Evolutionary conservation across 225 moss, liverwort and hornwort species (phyloP).

Genomic region (Sphagnum contortum): DNA sequence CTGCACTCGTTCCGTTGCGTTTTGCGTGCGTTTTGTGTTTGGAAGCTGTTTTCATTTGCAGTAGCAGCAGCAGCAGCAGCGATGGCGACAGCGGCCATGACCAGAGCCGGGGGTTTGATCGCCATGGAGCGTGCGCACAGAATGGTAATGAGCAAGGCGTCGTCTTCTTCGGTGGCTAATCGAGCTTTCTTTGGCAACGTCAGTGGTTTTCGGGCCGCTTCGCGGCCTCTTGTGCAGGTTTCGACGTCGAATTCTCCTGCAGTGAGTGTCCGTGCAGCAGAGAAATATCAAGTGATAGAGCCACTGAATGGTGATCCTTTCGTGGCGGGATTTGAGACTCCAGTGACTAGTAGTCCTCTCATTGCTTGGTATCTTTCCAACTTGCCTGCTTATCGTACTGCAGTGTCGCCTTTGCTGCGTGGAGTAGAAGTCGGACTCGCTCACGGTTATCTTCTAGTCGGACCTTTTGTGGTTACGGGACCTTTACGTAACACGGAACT

Average conservation of each 20-base stretch:
- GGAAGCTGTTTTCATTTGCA: too few relatives aligned
- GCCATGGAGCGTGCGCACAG: constrained; percentile 42
- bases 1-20: too few relatives aligned
- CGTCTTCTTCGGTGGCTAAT: constrained; percentile 9
- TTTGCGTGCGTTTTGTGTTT: too few relatives aligned
- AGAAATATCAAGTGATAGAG: constrained; percentile 91
- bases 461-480: constrained; percentile 73
- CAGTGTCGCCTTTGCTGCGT: constrained; percentile 75
- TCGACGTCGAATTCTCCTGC: constrained; percentile 1
- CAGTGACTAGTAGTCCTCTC: constrained; percentile 80
- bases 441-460: constrained; percentile 81
- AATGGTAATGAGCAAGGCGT: constrained; percentile 1
- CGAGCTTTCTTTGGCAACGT: constrained; percentile 40
- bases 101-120: constrained; percentile 44
- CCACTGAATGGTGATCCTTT: constrained; percentile 92
- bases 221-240: constrained; percentile 3
- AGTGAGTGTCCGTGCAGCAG: constrained; percentile 25
- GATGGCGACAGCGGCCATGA: constrained; percentile 54
- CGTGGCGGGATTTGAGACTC: constrained; percentile 87
- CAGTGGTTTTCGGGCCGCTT: constrained; percentile 14
- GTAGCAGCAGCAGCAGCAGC: neutral
- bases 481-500: constrained; percentile 70
- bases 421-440: constrained; percentile 91
- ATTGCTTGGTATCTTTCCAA: constrained; percentile 93
- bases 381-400: constrained; percentile 90